Conservation (phyloP, 371 early-diverging fungal genomes). For the Saksenaea oblongispora region DNA sequence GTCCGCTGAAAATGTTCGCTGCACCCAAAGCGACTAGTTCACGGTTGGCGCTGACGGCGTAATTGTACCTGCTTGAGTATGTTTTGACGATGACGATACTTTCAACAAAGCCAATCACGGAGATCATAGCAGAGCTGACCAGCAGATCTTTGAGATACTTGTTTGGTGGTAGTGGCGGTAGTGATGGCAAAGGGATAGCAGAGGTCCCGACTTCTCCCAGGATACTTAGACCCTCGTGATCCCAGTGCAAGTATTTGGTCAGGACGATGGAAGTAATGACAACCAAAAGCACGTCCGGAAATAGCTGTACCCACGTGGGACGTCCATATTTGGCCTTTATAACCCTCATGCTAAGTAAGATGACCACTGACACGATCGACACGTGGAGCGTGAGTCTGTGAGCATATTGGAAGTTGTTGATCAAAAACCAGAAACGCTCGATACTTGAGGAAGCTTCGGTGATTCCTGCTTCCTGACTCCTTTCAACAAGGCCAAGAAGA, state of each 20-base stretch:
- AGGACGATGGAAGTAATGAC: slow-evolving; percentile 71
- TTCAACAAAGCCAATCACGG: slow-evolving; percentile 96
- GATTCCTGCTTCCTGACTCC: slow-evolving; percentile 48
- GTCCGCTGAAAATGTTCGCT: slow-evolving; percentile 78
- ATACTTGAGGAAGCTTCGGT: slow-evolving; percentile 75
- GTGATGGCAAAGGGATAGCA: slow-evolving; percentile 62
- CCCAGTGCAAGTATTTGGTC: slow-evolving; percentile 67
- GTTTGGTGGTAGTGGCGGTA: slow-evolving; percentile 57
- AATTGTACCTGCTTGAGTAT: slow-evolving; percentile 85
- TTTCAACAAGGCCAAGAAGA: slow-evolving; percentile 68
- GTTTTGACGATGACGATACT: slow-evolving; percentile 89
- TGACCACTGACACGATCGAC: slow-evolving; percentile 66
- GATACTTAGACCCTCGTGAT: slow-evolving; percentile 69
- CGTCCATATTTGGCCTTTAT: slow-evolving; percentile 54
- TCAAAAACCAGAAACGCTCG: slow-evolving; percentile 66
- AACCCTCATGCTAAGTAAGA: slow-evolving; percentile 60
- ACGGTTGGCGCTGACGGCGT: slow-evolving; percentile 88
- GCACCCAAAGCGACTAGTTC: slow-evolving; percentile 93
- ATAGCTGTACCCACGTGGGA: slow-evolving; percentile 57
- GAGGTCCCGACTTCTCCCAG: slow-evolving; percentile 70
- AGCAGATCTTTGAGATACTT: slow-evolving; percentile 63
- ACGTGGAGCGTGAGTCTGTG: slow-evolving; percentile 72
- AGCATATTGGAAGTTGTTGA: slow-evolving; percentile 48
- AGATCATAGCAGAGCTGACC: slow-evolving; percentile 72
- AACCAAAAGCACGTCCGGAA: slow-evolving; percentile 88